phyloP scores from a whole-genome alignment of 495 filamentous ascomycete species.

The Viridothelium virens region DNA sequence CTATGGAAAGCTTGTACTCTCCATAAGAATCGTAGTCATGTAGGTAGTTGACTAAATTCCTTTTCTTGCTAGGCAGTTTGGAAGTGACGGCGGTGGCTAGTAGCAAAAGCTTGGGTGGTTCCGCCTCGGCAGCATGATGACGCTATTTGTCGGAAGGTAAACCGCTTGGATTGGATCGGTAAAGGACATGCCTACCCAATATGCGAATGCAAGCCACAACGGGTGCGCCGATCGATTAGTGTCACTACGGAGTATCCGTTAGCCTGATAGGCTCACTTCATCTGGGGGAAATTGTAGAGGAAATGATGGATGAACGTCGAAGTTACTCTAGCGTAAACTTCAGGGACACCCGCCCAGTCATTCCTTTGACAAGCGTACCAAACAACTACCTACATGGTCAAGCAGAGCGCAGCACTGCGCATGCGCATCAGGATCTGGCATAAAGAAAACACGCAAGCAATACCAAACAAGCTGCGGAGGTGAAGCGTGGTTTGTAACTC shows the following conservation, averaged over 20 bases:
- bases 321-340: background rate
- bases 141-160: background rate
- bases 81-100: no score
- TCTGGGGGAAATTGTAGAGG: slow-evolving; percentile 2
- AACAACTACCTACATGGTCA: background rate
- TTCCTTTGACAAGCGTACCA: background rate
- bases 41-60: no score
- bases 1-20: no score
- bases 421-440: background rate
- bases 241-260: background rate
- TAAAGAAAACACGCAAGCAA: background rate
- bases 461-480: background rate
- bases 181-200: background rate
- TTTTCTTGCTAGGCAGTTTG: no score
- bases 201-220: background rate
- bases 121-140: background rate
- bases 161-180: background rate
- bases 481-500: slow-evolving; percentile 10
- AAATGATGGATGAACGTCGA: background rate
- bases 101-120: no score
- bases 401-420: background rate
- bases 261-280: background rate
- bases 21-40: no score
- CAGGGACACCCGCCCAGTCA: background rate
- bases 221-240: background rate